These are phyloP conservation scores for Lactuca sativa DNA, from an alignment of 129 eudicot species.

Conservation along the genomic window DNA sequence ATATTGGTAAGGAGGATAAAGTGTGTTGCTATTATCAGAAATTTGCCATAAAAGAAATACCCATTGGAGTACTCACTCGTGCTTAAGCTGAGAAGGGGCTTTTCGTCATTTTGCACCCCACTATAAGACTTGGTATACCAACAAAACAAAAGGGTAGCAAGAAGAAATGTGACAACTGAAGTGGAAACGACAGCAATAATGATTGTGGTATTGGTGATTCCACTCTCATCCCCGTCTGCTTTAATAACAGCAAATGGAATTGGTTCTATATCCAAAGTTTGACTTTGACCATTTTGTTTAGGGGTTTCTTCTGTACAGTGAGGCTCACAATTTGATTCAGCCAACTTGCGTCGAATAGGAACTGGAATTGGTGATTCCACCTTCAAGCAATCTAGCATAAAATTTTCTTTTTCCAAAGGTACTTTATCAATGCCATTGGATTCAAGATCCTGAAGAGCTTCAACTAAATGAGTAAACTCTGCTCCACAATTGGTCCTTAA, in stretches of 20 bases:
- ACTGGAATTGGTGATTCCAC: conserved; percentile 23
- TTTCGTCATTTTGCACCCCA: conserved; percentile 58
- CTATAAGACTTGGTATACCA: conserved; percentile 56
- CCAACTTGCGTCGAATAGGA: conserved; percentile 47
- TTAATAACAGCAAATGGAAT: conserved; percentile 36
- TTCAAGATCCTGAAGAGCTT: conserved; percentile 44
- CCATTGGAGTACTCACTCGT: conserved; percentile 43
- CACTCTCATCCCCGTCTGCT: conserved; percentile 23
- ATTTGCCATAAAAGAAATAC: conserved; percentile 6
- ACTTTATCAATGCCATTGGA: conserved; percentile 8
- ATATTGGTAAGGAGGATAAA: neutral
- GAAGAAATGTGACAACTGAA: conserved; percentile 50
- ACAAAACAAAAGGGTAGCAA: conserved; percentile 52
- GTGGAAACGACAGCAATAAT: conserved; percentile 64
- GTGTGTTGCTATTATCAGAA: neutral
- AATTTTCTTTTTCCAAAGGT: conserved; percentile 17
- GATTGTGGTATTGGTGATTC: conserved; percentile 43
- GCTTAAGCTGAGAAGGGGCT: conserved; percentile 77
- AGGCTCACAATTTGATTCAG: conserved; percentile 27
- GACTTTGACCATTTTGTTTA: neutral
- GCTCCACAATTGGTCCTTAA: conserved; percentile 43
- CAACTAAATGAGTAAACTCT: conserved; percentile 42
- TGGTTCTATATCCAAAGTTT: conserved; percentile 25
- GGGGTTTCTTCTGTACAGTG: conserved; percentile 18
- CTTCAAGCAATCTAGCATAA: conserved; percentile 51